Evolutionary conservation across 1,139 yeast genomes (phyloP), one percentile per base, ranked within the genome.

Genomic region (Eremothecium cymbalariae): DNA sequence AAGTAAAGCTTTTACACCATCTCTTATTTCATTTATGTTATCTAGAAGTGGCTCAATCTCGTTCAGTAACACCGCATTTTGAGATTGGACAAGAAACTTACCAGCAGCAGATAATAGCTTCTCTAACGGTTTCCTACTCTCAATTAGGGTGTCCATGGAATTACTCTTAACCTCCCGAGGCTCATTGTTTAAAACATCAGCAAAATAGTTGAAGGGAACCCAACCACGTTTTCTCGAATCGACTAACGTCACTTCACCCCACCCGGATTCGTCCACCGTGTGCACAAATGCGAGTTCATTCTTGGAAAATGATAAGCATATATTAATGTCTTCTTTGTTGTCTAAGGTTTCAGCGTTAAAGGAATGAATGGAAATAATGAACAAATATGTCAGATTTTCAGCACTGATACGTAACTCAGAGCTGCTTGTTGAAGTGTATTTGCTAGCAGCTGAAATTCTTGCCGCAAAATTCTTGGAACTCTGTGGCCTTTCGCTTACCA

Each of bases 141-240:
- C 57, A 7, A 47, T 49, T 9, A 35, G 54, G 48, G 39, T 46
- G 59, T 67, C 31, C 61, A 68, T 14, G 57, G 59, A 35, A 4
- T 28, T 31, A 11, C 15, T 27, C 14, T 37, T 42, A 25, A 11
- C 30, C 26, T 9, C 21, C 15, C 14, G 22, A 13, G 14, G 25
- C 19, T 29, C 34, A 12, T 43, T 47, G 13, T 65, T 65, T 6
- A 67, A 62, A 7, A 78, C 67, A 11, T 83, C 84, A 27, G 80
- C 69, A 50, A 88, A 90, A 60, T 85, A 90, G 57, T 88, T 88
- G 68, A 88, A 80, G 2, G 98, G 98, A 12, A 90, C 85, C 98
- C 98, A 90, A 18, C 98, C 98, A 40, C 95, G 68, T 46, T 73
- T 72, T 37, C 83, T 72, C 5, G 82, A 69, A 34, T 76, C 75